Base-by-base conservation (phyloP, 1,284 basidiomycete species). In the Cystobasidium sp. region DNA sequence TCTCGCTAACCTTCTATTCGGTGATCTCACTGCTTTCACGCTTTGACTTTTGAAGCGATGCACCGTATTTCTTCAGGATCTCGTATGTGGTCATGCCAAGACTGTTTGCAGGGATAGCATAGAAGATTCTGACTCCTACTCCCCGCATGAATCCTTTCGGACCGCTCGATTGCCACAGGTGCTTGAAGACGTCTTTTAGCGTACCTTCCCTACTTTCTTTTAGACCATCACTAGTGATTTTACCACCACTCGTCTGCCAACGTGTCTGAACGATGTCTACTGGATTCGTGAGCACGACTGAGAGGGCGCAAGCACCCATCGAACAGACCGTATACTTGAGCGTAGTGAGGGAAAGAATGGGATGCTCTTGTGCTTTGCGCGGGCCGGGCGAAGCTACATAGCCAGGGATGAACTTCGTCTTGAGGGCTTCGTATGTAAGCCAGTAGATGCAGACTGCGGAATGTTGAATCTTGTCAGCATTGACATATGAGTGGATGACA, bases 51-150 rank as follows among this genome's bases (percentile, higher is more conserved):
- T 46, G 43, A 4, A 46, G 24, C 18, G 62, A 53, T 16, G 62
- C 62, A n/a, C 62, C 63, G 49, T 47, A 76, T 22, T 76, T 68
- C 75, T 79, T 79, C 55, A 78, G 51, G 0, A 66, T 58, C 37
- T 79, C 78, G 64, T 78, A 79, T 0, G 76, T 68, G 1, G 78
- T 78, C 78, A 79, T 79, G 0, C 55, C 56, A 41, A 78, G 75
- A 7, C 74, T 77, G 49, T 79, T 79, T 6, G 78, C 78, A 3
- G 78, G 78, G 4, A 79, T 74, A 0, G 79, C 77, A 66, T 79
- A 79, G 16, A 75, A 64, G 6, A 79, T 68, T 43, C 78, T 55
- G 5, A 79, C 67, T 1, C 78, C 75, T 39, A 79, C 53, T 0
- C 79, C 79, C 18, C 76, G 58, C 51, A 70, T 74, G 31, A 79